Conservation (phyloP, 768 basidiomycete genomes). For the Zangia roseola region DNA sequence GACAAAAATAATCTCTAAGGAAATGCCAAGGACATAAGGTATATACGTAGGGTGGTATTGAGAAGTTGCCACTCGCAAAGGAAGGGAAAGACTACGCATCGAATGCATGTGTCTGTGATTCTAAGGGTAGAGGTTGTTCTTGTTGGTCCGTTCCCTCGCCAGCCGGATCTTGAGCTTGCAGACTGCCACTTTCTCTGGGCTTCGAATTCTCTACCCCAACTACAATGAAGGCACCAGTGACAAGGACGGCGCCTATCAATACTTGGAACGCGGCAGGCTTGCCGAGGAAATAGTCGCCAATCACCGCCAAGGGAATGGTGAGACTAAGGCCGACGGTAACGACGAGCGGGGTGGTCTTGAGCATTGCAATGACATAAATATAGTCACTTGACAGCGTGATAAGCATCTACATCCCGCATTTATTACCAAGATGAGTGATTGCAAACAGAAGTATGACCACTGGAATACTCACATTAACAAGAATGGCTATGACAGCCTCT, state of each 20-base stretch:
- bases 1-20: too few species aligned
- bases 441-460: neutral
- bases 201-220: slow-evolving; percentile 59
- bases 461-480: slow-evolving; percentile 51
- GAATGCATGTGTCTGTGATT: slow-evolving; percentile 3
- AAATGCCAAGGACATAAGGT: too few species aligned
- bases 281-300: slow-evolving; percentile 72
- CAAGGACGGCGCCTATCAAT: slow-evolving; percentile 71
- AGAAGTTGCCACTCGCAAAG: neutral
- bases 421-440: neutral
- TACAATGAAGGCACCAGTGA: slow-evolving; percentile 73
- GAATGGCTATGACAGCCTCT: slow-evolving; percentile 47
- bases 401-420: slow-evolving; percentile 53
- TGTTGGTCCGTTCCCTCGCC: slow-evolving; percentile 3
- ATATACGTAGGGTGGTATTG: too few species aligned
- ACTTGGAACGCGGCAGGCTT: slow-evolving; percentile 58
- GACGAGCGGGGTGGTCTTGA: slow-evolving; percentile 93
- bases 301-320: slow-evolving; percentile 88
- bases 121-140: slow-evolving; percentile 3
- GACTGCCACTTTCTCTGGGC: slow-evolving; percentile 34
- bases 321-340: slow-evolving; percentile 91
- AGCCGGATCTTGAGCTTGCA: slow-evolving; percentile 1
- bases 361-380: slow-evolving; percentile 85
- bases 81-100: neutral
- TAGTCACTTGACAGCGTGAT: slow-evolving; percentile 86